These are phyloP conservation scores for Acacia confusa DNA, from an alignment of 306 rosid species.

Conservation along the genomic window DNA sequence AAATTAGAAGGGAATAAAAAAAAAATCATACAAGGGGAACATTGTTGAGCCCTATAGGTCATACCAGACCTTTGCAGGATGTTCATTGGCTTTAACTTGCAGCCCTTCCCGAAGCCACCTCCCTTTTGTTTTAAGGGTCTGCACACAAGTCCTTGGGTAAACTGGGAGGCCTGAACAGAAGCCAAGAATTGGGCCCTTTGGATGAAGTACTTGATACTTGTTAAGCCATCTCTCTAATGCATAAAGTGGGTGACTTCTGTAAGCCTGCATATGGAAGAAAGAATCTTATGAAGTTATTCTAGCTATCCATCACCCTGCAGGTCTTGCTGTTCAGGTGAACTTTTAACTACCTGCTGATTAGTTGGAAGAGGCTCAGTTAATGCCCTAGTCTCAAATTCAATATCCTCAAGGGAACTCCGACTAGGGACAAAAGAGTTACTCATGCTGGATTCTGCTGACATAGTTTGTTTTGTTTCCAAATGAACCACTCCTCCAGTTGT, in stretches of 20 bases:
- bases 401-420: conserved; percentile 77
- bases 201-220: conserved; percentile 80
- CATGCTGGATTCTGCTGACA: conserved; percentile 36
- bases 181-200: conserved; percentile 87
- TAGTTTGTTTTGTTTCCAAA: conserved; percentile 34
- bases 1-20: neutral
- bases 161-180: conserved; percentile 85
- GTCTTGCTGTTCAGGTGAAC: conserved; percentile 28
- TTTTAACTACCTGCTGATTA: conserved; percentile 75
- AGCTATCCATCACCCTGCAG: conserved; percentile 11
- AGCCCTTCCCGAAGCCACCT: conserved; percentile 94
- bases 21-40: conserved; percentile 2
- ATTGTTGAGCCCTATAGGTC: conserved; percentile 21
- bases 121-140: conserved; percentile 68
- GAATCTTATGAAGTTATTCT: conserved; percentile 10
- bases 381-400: conserved; percentile 95
- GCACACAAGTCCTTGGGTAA: conserved; percentile 88
- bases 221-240: conserved; percentile 92
- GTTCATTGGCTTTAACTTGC: conserved; percentile 79
- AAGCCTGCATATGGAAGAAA: conserved; percentile 63
- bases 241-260: conserved; percentile 79
- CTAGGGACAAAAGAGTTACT: conserved; percentile 45
- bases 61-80: conserved; percentile 71
- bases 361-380: conserved; percentile 99
- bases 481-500: conserved; percentile 52